Conservation (phyloP, 495 filamentous ascomycete species). For the Aspergillus sparsus region DNA sequence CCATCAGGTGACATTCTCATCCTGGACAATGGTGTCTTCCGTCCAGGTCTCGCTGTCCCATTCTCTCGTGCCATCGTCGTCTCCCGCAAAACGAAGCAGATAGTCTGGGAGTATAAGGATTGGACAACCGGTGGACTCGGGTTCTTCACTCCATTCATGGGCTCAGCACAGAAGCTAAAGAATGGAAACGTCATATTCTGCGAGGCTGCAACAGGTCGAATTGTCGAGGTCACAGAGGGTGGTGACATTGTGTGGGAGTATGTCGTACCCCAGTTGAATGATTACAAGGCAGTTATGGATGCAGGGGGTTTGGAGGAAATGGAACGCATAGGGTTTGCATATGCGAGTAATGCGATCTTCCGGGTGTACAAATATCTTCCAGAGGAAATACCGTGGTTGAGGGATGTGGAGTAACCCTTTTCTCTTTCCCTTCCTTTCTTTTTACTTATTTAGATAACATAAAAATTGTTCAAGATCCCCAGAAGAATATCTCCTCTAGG, state of each 20-base stretch:
- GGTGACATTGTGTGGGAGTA: constrained; percentile 39
- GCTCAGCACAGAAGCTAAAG: constrained; percentile 42
- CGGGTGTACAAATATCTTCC: constrained; percentile 39
- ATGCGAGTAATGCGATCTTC: constrained; percentile 40
- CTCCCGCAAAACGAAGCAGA: constrained; percentile 29
- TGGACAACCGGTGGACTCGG: constrained; percentile 38
- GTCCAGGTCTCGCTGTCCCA: constrained; percentile 39
- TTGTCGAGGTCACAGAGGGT: constrained; percentile 39
- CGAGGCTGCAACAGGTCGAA: constrained; percentile 39
- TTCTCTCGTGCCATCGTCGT: constrained; percentile 47
- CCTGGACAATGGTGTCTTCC: constrained; percentile 50
- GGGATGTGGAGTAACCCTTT: background rate
- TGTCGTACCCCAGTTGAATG: constrained; percentile 34
- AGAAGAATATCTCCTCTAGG: no score
- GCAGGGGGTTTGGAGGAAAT: constrained; percentile 22
- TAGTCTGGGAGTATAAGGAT: constrained; percentile 50
- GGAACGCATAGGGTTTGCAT: constrained; percentile 31
- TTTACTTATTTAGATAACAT: no score
- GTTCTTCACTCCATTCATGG: constrained; percentile 54
- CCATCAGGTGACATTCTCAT: constrained; percentile 43
- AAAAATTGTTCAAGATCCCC: no score
- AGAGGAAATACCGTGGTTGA: constrained; percentile 37
- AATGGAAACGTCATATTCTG: constrained; percentile 47
- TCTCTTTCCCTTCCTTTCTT: no score
- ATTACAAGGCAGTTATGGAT: constrained; percentile 25